These are phyloP conservation scores for Hippophae gyantsensis DNA, from an alignment of 306 rosid species.

Conservation along the genomic window DNA sequence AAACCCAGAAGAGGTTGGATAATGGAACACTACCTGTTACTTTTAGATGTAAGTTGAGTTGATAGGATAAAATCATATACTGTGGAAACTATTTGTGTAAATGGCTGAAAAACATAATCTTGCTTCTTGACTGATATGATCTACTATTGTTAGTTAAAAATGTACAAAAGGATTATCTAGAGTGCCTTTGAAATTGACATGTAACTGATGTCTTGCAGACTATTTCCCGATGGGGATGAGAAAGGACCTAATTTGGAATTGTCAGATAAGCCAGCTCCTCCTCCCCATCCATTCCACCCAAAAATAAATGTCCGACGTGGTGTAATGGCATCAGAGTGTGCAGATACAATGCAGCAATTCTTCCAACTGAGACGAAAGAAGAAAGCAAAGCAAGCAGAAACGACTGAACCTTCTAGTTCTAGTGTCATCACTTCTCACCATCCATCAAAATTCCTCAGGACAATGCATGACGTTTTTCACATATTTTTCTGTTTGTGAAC, in stretches of 20 bases:
- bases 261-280: slow-evolving; percentile 35
- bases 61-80: too few species aligned
- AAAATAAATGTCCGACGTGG: background rate
- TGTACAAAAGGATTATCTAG: background rate
- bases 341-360: background rate
- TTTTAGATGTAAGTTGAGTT: too few species aligned
- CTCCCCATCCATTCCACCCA: background rate
- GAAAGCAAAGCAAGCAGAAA: background rate
- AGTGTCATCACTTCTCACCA: background rate
- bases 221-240: slow-evolving; percentile 56
- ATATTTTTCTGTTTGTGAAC: too few species aligned
- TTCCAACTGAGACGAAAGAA: background rate
- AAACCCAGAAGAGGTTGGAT: too few species aligned
- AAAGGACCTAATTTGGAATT: slow-evolving; percentile 31
- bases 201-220: slow-evolving; percentile 30
- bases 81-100: too few species aligned
- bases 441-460: background rate
- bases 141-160: background rate
- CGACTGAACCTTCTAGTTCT: background rate
- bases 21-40: too few species aligned
- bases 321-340: background rate
- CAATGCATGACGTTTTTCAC: background rate
- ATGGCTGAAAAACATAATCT: too few species aligned
- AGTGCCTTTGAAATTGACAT: background rate
- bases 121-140: too few species aligned